Conservation (phyloP, 2,329 filamentous ascomycete species). For the Paraphaeosphaeria minitans region DNA sequence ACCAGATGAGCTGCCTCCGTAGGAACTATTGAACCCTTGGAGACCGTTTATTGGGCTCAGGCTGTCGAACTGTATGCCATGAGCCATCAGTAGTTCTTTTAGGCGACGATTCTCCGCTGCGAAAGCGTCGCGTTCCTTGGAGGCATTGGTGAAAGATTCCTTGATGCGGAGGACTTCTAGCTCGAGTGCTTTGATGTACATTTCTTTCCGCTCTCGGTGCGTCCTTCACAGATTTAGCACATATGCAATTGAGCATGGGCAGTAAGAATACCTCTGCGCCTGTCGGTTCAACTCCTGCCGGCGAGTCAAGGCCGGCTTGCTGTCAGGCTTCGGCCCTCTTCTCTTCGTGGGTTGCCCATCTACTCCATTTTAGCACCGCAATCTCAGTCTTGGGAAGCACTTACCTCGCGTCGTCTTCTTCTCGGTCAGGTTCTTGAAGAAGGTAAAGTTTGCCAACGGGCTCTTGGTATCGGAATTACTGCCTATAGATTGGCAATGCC, state of each 20-base stretch:
- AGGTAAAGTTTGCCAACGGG: slow-evolving; percentile 49
- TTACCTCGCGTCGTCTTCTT: slow-evolving; percentile 79
- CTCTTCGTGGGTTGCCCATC: slow-evolving; percentile 88
- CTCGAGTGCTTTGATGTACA: slow-evolving; percentile 93
- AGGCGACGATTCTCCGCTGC: slow-evolving; percentile 81
- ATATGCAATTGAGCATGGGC: neutral
- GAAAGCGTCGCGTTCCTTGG: slow-evolving; percentile 76
- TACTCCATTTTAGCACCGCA: slow-evolving; percentile 36
- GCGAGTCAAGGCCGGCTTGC: slow-evolving; percentile 88
- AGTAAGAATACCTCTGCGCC: slow-evolving; percentile 77
- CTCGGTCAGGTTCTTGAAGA: slow-evolving; percentile 69
- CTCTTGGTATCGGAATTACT: slow-evolving; percentile 44
- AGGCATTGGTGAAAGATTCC: slow-evolving; percentile 76
- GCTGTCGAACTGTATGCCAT: slow-evolving; percentile 64
- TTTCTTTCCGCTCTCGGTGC: slow-evolving; percentile 93
- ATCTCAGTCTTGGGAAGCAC: slow-evolving; percentile 11
- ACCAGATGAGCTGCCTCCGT: slow-evolving; percentile 54
- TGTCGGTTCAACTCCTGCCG: slow-evolving; percentile 94
- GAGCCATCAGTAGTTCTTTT: slow-evolving; percentile 63
- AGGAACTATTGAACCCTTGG: slow-evolving; percentile 45
- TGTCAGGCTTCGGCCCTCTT: slow-evolving; percentile 93
- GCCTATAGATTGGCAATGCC: slow-evolving; percentile 46
- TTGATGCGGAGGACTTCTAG: slow-evolving; percentile 88
- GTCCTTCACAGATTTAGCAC: slow-evolving; percentile 64
- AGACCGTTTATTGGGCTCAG: slow-evolving; percentile 44